phyloP scores from a whole-genome alignment of 2,329 filamentous ascomycete genomes.

The Nigrospora osmanthi region DNA sequence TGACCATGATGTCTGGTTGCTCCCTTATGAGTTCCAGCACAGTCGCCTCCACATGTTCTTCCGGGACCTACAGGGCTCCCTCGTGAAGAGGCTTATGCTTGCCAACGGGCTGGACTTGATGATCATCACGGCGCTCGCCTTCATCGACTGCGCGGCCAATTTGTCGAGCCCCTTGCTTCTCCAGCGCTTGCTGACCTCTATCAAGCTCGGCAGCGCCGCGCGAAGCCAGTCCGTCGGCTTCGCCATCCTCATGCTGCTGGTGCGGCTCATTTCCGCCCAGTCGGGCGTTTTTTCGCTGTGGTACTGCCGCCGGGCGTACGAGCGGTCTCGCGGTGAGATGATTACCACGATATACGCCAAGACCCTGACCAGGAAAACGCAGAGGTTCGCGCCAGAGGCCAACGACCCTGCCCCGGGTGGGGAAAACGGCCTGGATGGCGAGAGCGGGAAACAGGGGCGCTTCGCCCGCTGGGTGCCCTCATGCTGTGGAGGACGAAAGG shows the following conservation, averaged over 20 bases:
- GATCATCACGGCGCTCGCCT: conserved; percentile 55
- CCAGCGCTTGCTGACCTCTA: conserved; percentile 62
- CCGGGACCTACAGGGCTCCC: conserved; percentile 61
- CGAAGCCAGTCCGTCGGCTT: conserved; percentile 54
- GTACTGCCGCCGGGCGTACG: conserved; percentile 79
- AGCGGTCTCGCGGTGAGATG: conserved; percentile 77
- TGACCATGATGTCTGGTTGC: conserved; percentile 73
- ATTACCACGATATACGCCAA: conserved; percentile 82
- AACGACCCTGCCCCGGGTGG: conserved; percentile 9
- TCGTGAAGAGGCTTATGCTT: conserved; percentile 59
- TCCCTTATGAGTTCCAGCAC: conserved; percentile 79
- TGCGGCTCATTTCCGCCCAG: conserved; percentile 56
- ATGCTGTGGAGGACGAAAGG: conserved; percentile 15
- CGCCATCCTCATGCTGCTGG: conserved; percentile 51
- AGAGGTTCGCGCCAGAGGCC: conserved; percentile 28
- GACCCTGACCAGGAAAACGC: conserved; percentile 56
- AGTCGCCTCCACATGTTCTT: conserved; percentile 66
- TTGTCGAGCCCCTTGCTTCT: conserved; percentile 60
- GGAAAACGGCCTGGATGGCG: conserved; percentile 10
- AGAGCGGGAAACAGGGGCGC: conserved; percentile 12
- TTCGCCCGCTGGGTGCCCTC: conserved; percentile 16
- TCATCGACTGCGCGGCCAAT: conserved; percentile 51
- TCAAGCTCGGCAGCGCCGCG: conserved; percentile 41
- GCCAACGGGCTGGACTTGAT: conserved; percentile 76
- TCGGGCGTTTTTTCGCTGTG: conserved; percentile 64